Evolutionary conservation across 345 rosid species (phyloP).

Genomic region (Excoecaria agallocha): DNA sequence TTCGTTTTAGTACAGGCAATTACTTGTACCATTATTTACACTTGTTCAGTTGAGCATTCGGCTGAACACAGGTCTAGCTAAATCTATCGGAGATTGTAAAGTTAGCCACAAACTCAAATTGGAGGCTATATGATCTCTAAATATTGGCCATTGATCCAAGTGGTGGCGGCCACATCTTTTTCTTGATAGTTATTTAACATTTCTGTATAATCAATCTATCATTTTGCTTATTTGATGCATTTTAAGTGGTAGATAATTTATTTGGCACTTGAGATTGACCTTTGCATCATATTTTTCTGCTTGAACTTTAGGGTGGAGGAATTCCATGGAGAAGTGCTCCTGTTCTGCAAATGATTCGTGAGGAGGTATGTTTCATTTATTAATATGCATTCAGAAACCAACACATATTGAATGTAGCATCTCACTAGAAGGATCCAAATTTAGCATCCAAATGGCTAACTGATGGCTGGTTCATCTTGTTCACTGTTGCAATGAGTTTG

Average conservation of each 20-base stretch:
- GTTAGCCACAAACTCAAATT: too few relatives aligned
- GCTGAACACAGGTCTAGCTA: background rate
- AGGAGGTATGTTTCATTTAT: conserved; percentile 52
- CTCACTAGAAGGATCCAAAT: background rate
- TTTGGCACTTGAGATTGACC: background rate
- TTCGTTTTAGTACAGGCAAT: background rate
- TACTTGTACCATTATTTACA: background rate
- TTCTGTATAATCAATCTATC: background rate
- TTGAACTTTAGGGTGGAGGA: conserved; percentile 70
- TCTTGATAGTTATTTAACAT: background rate
- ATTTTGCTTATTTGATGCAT: background rate
- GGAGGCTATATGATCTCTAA: background rate
- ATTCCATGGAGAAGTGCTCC: conserved; percentile 92
- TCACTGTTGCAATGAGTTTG: background rate
- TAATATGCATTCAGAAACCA: background rate
- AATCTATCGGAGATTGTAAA: background rate
- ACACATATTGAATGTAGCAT: background rate
- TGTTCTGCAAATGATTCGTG: conserved; percentile 65
- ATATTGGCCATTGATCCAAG: background rate
- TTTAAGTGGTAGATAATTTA: conserved; percentile 2
- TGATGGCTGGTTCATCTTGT: conserved; percentile 1
- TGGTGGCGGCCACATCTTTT: background rate
- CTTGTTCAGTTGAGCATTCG: background rate
- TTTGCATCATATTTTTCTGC: conserved; percentile 8
- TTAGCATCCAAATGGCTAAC: background rate